phyloP scores from a whole-genome alignment of 352 stramenopile genomes.

The Phytopythium helicoides region DNA sequence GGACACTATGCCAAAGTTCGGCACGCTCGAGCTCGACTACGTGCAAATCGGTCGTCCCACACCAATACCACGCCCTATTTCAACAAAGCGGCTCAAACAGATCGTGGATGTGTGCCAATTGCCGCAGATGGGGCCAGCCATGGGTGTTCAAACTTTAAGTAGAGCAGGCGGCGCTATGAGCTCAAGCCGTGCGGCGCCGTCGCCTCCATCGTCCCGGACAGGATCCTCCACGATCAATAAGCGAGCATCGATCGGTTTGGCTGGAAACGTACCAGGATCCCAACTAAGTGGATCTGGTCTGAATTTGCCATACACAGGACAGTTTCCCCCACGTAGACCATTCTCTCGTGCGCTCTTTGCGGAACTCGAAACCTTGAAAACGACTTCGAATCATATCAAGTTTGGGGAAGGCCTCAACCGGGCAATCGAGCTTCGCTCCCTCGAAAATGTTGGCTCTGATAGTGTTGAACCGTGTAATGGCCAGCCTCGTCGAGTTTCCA shows the following conservation, averaged over 20 bases:
- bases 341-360: slow-evolving; percentile 43
- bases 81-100: slow-evolving; percentile 63
- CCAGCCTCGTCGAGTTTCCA: too few species aligned
- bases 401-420: slow-evolving; percentile 51
- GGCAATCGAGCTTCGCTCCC: slow-evolving; percentile 36
- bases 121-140: slow-evolving; percentile 36
- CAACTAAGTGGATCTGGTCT: neutral
- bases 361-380: slow-evolving; percentile 66
- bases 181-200: slow-evolving; percentile 1
- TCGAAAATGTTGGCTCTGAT: neutral
- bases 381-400: slow-evolving; percentile 57
- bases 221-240: neutral
- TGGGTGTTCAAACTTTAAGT: slow-evolving; percentile 19
- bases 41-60: slow-evolving; percentile 44
- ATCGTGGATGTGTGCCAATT: slow-evolving; percentile 58
- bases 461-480: neutral
- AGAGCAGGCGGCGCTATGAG: neutral
- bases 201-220: neutral
- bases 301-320: slow-evolving; percentile 6
- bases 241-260: neutral
- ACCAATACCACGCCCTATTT: slow-evolving; percentile 33
- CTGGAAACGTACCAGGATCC: neutral
- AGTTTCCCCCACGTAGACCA: slow-evolving; percentile 37
- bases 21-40: slow-evolving; percentile 76
- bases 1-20: slow-evolving; percentile 65